phyloP scores from a whole-genome alignment of 1,139 yeast species.

The Geotrichum cucujoidarum region DNA sequence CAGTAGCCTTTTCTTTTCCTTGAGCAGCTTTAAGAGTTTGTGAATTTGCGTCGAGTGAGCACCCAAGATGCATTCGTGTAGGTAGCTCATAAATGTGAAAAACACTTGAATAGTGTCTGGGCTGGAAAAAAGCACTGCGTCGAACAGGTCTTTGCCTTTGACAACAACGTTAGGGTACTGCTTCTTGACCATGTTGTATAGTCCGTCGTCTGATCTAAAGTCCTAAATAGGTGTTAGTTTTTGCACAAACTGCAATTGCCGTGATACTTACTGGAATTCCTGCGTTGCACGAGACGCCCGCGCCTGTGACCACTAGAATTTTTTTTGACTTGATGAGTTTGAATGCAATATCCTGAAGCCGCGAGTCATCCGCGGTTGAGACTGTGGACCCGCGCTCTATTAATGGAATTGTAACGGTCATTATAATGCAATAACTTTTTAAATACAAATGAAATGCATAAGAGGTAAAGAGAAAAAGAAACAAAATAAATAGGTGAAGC shows the following conservation, averaged over 20 bases:
- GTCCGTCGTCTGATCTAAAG: conserved; percentile 78
- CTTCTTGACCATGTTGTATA: conserved; percentile 67
- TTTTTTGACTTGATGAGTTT: conserved; percentile 24
- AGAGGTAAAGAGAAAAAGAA: not conserved
- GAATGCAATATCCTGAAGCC: conserved; percentile 14
- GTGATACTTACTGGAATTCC: conserved; percentile 60
- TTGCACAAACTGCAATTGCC: conserved; percentile 9
- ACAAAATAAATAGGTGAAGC: too few species aligned
- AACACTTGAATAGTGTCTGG: conserved; percentile 60
- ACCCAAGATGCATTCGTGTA: conserved; percentile 54
- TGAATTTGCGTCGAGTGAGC: conserved; percentile 87
- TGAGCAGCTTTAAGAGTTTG: conserved; percentile 60
- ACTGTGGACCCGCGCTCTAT: not conserved
- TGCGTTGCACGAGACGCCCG: conserved; percentile 93
- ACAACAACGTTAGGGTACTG: conserved; percentile 59
- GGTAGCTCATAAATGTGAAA: conserved; percentile 73
- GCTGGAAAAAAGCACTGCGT: conserved; percentile 70
- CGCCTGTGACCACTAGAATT: conserved; percentile 61
- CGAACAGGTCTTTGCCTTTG: conserved; percentile 87
- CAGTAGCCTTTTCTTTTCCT: conserved; percentile 61
- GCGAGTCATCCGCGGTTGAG: not conserved
- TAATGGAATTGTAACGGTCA: conserved; percentile 10
- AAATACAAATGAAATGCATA: not conserved
- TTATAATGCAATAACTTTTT: not conserved
- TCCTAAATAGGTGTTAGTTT: conserved; percentile 40